Conservation (phyloP, 2,329 filamentous ascomycete species). For the Xylariaceae sp. region DNA sequence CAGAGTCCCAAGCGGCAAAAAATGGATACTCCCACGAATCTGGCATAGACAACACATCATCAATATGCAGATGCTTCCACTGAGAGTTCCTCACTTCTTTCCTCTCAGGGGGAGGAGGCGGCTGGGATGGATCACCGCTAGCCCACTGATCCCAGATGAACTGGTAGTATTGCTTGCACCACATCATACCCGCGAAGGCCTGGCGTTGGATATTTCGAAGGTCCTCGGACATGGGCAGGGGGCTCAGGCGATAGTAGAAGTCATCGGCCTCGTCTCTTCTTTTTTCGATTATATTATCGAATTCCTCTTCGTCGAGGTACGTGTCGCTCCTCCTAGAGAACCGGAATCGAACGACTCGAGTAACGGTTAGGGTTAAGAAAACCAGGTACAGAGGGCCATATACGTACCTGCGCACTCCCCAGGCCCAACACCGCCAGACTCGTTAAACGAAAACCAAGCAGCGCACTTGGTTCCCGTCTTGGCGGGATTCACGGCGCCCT, state of each 20-base stretch:
- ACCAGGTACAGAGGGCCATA: slow-evolving; percentile 35
- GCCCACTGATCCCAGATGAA: slow-evolving; percentile 99
- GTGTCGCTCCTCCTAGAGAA: slow-evolving; percentile 70
- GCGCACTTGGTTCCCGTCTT: slow-evolving; percentile 81
- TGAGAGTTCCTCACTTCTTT: slow-evolving; percentile 80
- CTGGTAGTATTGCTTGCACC: slow-evolving; percentile 95
- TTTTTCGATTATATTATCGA: slow-evolving; percentile 85
- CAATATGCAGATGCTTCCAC: slow-evolving; percentile 93
- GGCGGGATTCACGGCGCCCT: slow-evolving; percentile 75
- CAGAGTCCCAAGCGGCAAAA: slow-evolving; percentile 95
- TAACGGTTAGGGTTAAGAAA: not conserved
- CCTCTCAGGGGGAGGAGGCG: slow-evolving; percentile 74
- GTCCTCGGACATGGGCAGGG: slow-evolving; percentile 88
- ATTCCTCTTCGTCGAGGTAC: slow-evolving; percentile 86
- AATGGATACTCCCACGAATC: slow-evolving; percentile 99
- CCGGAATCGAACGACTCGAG: slow-evolving; percentile 78
- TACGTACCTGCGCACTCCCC: slow-evolving; percentile 83
- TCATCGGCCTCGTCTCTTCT: slow-evolving; percentile 89
- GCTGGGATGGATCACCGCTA: slow-evolving; percentile 84
- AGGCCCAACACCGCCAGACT: slow-evolving; percentile 79
- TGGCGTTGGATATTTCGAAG: slow-evolving; percentile 92
- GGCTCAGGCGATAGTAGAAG: slow-evolving; percentile 91
- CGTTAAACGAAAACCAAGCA: slow-evolving; percentile 89
- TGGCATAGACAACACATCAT: slow-evolving; percentile 95
- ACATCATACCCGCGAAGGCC: slow-evolving; percentile 94